Conservation (phyloP, 192 early-diverging fungal species). For the Dissophora ornata region DNA sequence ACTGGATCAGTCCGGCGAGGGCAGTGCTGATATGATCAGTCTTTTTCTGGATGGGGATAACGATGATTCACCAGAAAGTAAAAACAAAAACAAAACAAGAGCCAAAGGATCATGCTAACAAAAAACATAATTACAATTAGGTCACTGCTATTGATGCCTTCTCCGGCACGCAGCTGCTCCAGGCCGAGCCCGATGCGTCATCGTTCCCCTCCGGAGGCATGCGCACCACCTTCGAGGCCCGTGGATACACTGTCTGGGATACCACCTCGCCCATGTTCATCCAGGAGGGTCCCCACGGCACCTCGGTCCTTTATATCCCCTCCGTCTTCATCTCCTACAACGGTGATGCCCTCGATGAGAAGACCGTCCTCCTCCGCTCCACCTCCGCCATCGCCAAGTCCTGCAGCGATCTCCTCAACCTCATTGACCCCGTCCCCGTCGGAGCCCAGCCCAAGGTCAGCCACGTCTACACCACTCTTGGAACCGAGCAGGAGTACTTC, state of each 20-base stretch:
- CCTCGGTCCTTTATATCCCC: slow-evolving; percentile 94
- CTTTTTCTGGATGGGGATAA: neutral
- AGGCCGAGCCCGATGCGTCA: slow-evolving; percentile 99
- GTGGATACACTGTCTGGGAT: slow-evolving; percentile 99
- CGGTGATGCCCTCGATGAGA: slow-evolving; percentile 99
- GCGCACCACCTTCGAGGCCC: slow-evolving; percentile 98
- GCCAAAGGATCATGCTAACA: too few species aligned
- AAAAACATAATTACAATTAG: too few species aligned
- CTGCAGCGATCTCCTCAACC: slow-evolving; percentile 81
- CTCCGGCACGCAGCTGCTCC: slow-evolving; percentile 96
- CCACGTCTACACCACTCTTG: slow-evolving; percentile 92
- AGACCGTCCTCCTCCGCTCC: slow-evolving; percentile 96
- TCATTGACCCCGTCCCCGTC: slow-evolving; percentile 75
- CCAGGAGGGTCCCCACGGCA: slow-evolving; percentile 91
- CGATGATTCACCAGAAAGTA: too few species aligned
- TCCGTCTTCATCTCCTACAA: slow-evolving; percentile 99
- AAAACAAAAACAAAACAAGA: too few species aligned
- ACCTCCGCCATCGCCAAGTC: slow-evolving; percentile 87
- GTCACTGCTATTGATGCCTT: slow-evolving; percentile 92
- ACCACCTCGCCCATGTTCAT: slow-evolving; percentile 96
- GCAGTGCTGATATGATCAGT: slow-evolving; percentile 4
- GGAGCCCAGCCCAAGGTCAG: slow-evolving; percentile 71
- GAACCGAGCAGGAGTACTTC: slow-evolving; percentile 99
- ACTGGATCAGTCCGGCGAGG: neutral
- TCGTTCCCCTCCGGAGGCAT: slow-evolving; percentile 99